Evolutionary conservation across 2,329 filamentous ascomycete species (phyloP).

Genomic region (Dactylellina parvicollis): DNA sequence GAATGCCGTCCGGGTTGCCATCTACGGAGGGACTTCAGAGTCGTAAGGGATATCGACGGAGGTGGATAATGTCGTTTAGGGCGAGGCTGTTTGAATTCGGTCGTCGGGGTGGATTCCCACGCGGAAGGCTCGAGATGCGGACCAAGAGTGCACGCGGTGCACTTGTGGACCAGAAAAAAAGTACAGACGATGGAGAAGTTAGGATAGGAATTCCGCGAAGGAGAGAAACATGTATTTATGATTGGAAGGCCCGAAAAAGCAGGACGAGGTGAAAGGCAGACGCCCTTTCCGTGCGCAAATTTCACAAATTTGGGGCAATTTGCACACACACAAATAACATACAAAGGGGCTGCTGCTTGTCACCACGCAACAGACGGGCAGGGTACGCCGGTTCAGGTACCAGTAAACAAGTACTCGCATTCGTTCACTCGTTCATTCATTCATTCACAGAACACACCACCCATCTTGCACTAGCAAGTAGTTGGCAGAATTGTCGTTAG

Average conservation of each 20-base stretch:
- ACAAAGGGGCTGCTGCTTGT: too few relatives aligned
- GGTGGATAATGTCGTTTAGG: not conserved
- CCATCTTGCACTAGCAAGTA: not conserved
- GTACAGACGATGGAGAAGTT: not conserved
- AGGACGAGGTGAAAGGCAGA: too few relatives aligned
- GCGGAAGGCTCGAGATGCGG: not conserved
- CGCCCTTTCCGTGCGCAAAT: too few relatives aligned
- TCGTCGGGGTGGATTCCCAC: not conserved
- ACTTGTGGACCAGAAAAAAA: not conserved
- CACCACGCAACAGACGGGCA: too few relatives aligned
- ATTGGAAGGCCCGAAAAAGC: too few relatives aligned
- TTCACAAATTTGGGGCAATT: too few relatives aligned
- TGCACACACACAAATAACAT: too few relatives aligned
- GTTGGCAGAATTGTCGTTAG: too few relatives aligned
- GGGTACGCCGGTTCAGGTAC: too few relatives aligned
- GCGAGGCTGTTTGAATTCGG: not conserved
- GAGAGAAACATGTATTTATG: not conserved
- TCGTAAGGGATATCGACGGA: not conserved
- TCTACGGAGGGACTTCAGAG: constrained; percentile 19
- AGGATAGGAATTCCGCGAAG: not conserved
- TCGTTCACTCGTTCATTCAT: too few relatives aligned
- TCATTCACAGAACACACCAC: not conserved
- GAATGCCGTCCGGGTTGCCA: constrained; percentile 33
- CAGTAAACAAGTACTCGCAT: too few relatives aligned
- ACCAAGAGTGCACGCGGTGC: not conserved